Evolutionary conservation across 2,329 filamentous ascomycete genomes (phyloP).

Genomic region (Fusarium newnesense): DNA sequence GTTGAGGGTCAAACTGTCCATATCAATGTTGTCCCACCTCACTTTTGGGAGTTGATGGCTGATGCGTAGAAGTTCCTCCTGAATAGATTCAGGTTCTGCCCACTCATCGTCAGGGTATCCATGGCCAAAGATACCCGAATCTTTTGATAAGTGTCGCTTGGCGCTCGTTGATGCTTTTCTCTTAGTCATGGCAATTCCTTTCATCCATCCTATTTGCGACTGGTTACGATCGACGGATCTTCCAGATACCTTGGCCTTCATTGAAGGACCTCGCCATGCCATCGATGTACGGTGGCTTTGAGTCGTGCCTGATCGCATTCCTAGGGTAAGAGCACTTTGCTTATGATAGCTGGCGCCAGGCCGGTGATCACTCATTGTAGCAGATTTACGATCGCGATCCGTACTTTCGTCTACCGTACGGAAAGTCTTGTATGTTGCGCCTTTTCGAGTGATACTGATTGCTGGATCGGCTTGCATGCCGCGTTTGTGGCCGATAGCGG

Average conservation of each 20-base stretch:
- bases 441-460: constrained; percentile 81
- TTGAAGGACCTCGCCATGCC: constrained; percentile 66
- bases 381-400: constrained; percentile 66
- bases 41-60: constrained; percentile 71
- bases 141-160: constrained; percentile 61
- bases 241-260: constrained; percentile 64
- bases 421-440: constrained; percentile 87
- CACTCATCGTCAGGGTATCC: constrained; percentile 66
- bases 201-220: constrained; percentile 75
- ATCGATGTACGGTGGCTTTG: constrained; percentile 47
- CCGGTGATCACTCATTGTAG: constrained; percentile 71
- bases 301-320: constrained; percentile 52
- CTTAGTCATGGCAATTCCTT: constrained; percentile 72
- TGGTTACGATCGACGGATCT: constrained; percentile 59
- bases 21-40: constrained; percentile 71
- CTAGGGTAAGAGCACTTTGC: constrained; percentile 56
- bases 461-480: constrained; percentile 72
- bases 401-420: constrained; percentile 73
- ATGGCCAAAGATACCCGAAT: constrained; percentile 62
- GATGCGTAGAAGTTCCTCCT: constrained; percentile 72
- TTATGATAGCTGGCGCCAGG: constrained; percentile 57
- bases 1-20: constrained; percentile 67
- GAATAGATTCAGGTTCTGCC: constrained; percentile 70
- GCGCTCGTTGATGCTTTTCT: constrained; percentile 57
- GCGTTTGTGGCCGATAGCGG: constrained; percentile 77